Evolutionary conservation across 805 yeast genomes (phyloP).

Genomic region (Wickerhamiella hasegawae): DNA sequence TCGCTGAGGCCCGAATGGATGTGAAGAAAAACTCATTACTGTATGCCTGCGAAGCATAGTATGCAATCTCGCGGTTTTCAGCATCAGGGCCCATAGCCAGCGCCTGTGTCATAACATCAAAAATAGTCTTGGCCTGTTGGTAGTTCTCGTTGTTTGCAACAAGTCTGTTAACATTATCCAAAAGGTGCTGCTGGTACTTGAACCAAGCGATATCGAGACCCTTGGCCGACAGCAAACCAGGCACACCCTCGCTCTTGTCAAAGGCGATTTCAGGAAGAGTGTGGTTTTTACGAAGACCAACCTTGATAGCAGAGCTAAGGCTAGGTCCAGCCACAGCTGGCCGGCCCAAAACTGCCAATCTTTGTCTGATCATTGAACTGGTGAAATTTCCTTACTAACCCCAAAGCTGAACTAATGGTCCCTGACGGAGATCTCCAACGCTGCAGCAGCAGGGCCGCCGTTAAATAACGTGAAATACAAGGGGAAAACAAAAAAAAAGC

Average conservation of each 20-base stretch:
- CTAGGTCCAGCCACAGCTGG: too few species aligned
- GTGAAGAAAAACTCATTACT: constrained; percentile 69
- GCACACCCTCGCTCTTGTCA: constrained; percentile 31
- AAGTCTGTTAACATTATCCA: constrained; percentile 17
- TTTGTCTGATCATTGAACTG: too few species aligned
- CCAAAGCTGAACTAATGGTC: too few species aligned
- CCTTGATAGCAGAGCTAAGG: too few species aligned
- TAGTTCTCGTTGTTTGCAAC: constrained; percentile 5
- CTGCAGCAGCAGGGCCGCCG: too few species aligned
- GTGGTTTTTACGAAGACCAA: constrained; percentile 6
- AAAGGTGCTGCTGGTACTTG: constrained; percentile 49
- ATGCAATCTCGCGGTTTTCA: constrained; percentile 35
- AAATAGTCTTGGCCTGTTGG: constrained; percentile 3
- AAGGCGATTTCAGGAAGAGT: constrained; percentile 23
- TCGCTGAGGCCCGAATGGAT: constrained; percentile 9
- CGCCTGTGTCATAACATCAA: constrained; percentile 7
- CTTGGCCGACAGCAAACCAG: constrained; percentile 43
- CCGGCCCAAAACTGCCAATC: too few species aligned
- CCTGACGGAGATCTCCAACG: too few species aligned
- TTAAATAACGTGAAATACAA: not conserved
- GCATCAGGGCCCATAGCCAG: constrained; percentile 7
- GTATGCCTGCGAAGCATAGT: constrained; percentile 69
- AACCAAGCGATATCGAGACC: constrained; percentile 70
- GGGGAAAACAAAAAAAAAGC: not conserved
- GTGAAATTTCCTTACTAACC: too few species aligned